Evolutionary conservation across 1,139 yeast species (phyloP).

Genomic region (Blastobotrys apis): DNA sequence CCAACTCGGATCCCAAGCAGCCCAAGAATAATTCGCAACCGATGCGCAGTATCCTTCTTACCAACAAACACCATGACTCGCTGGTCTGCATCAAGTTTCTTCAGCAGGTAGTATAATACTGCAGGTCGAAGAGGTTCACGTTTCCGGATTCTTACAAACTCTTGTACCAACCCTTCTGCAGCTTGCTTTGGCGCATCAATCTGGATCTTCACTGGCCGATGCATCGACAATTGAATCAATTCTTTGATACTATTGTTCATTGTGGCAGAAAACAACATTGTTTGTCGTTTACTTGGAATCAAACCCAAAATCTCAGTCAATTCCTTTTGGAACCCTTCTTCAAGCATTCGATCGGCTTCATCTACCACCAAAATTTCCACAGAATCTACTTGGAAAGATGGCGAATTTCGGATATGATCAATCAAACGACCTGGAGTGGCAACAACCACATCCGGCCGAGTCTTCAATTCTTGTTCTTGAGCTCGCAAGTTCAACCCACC

Average conservation of each 20-base stretch:
- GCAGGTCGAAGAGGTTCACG: slow-evolving; percentile 84
- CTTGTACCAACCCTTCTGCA: slow-evolving; percentile 80
- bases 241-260: slow-evolving; percentile 93
- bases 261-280: slow-evolving; percentile 91
- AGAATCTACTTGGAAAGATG: slow-evolving; percentile 83
- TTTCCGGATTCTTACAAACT: slow-evolving; percentile 89
- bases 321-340: slow-evolving; percentile 96
- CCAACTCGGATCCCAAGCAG: slow-evolving; percentile 81
- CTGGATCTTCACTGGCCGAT: slow-evolving; percentile 90
- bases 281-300: slow-evolving; percentile 88
- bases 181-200: slow-evolving; percentile 95
- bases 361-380: slow-evolving; percentile 91
- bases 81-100: slow-evolving; percentile 60
- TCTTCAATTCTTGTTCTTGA: slow-evolving; percentile 88
- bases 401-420: slow-evolving; percentile 93
- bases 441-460: slow-evolving; percentile 91
- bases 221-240: slow-evolving; percentile 78
- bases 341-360: slow-evolving; percentile 99
- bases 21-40: slow-evolving; percentile 78
- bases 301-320: slow-evolving; percentile 81
- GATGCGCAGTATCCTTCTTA: slow-evolving; percentile 86
- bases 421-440: slow-evolving; percentile 98
- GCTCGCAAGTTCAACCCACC: slow-evolving; percentile 95
- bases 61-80: slow-evolving; percentile 88
- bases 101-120: slow-evolving; percentile 64